These are phyloP conservation scores for Quambalaria eucalypti DNA, from an alignment of 1,284 basidiomycete genomes.

Conservation along the genomic window DNA sequence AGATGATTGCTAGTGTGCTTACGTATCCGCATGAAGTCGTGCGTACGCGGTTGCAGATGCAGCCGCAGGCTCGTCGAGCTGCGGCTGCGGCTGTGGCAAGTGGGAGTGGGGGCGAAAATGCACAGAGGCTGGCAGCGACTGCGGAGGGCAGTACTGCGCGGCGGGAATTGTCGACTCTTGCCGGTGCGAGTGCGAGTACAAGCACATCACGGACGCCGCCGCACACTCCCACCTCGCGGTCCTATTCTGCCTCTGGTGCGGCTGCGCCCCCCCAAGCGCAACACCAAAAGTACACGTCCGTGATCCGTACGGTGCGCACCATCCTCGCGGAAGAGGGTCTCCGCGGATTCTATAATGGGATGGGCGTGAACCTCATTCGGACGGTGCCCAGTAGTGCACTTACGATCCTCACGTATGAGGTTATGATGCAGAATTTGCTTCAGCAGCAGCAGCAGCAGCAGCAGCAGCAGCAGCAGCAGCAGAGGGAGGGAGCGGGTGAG, in stretches of 20 bases:
- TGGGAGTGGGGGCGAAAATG: no score
- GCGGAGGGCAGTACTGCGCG: not conserved
- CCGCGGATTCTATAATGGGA: conserved; percentile 41
- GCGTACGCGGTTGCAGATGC: conserved; percentile 43
- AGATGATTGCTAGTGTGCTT: conserved; percentile 43
- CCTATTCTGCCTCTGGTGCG: not conserved
- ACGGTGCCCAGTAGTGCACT: conserved; percentile 42
- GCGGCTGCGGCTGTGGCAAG: no score
- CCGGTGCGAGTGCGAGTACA: not conserved
- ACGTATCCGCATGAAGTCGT: conserved; percentile 46
- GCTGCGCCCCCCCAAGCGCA: not conserved
- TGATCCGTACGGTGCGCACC: conserved; percentile 22
- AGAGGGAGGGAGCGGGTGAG: no score
- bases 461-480: no score
- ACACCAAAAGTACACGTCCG: conserved; percentile 19
- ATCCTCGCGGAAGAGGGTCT: conserved; percentile 35
- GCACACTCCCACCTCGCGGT: not conserved
- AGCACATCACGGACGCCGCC: no score
- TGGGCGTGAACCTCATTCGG: conserved; percentile 40
- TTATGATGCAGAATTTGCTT: conserved; percentile 34
- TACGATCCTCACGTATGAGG: conserved; percentile 43
- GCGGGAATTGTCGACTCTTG: conserved; percentile 50
- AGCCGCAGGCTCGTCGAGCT: conserved; percentile 9
- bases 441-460: no score
- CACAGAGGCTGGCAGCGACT: no score